phyloP scores from a whole-genome alignment of 257 asterid species.

The Solanum rostratum region DNA sequence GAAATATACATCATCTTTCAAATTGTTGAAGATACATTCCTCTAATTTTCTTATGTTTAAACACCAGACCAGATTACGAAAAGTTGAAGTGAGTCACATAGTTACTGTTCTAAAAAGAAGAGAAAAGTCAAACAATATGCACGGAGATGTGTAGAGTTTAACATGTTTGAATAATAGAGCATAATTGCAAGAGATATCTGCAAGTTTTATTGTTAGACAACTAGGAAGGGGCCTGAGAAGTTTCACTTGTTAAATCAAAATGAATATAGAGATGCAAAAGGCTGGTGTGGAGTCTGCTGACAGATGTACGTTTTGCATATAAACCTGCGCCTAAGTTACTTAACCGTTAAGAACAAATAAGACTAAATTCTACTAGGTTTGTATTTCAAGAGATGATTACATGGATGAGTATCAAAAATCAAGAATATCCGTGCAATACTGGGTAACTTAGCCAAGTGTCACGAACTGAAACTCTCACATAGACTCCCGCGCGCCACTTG shows the following conservation, averaged over 20 bases:
- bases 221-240: neutral
- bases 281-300: neutral
- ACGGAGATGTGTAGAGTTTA: neutral
- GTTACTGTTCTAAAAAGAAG: neutral
- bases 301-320: neutral
- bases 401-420: neutral
- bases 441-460: neutral
- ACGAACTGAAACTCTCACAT: too few relatives aligned
- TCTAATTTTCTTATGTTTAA: neutral
- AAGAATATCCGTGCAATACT: neutral
- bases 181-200: neutral
- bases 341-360: neutral
- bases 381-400: neutral
- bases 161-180: neutral
- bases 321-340: neutral
- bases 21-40: neutral
- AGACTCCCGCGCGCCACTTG: too few relatives aligned
- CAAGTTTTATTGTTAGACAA: neutral
- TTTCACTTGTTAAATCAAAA: neutral
- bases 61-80: neutral
- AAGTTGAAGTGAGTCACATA: neutral
- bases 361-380: neutral
- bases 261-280: neutral
- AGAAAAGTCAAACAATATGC: neutral
- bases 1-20: neutral